Base-by-base conservation (phyloP, 2,329 filamentous ascomycete species). In the Penicillium oxalicum region DNA sequence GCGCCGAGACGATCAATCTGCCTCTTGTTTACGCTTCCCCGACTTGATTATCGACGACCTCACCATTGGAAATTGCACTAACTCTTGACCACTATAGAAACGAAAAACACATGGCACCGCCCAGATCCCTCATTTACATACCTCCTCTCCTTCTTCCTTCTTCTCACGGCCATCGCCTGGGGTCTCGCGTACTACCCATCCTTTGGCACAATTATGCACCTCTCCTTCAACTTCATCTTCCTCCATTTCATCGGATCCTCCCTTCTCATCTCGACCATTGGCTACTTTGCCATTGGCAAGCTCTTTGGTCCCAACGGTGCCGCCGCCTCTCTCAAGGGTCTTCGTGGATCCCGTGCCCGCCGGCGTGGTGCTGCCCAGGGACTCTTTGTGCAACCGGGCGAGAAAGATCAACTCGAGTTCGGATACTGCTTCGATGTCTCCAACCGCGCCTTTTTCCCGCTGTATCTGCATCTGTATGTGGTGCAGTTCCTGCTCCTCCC, bases 361-460 rank as follows among this genome's bases (percentile, higher is more conserved):
- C 70, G 78, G 61, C 65, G 78, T 52, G 66, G 71, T 47, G 65
- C 68, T 13, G 70, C 74, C 42, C 71, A 78, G 60, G 81, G 82
- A 2, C 66, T 85, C 5, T 84, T 85, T 59, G 72, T 76, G 4
- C 77, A 80, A 46, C 75, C 77, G 0, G 72, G 70, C 8, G 71
- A 73, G 53, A 77, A 76, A 28, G 81, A 84, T 47, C 78, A 78
- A 51, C 65, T 86, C 52, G 83, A 86, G 61, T 86, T 86, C 68
- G 83, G 83, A 45, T 86, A 86, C 63, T 86, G 83, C 65, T 86
- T 85, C 68, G 83, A 86, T 70, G 83, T 84, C 18, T 78, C 80
- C 0, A 86, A 84, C 35, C 74, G 83, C 34, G 82, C 82, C 0
- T 86, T 84, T 66, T 82, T 86, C 56, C 82, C 83, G 0, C 74